These are phyloP conservation scores for Paramarasmius palmivorus DNA, from an alignment of 1,284 basidiomycete species.

Conservation along the genomic window DNA sequence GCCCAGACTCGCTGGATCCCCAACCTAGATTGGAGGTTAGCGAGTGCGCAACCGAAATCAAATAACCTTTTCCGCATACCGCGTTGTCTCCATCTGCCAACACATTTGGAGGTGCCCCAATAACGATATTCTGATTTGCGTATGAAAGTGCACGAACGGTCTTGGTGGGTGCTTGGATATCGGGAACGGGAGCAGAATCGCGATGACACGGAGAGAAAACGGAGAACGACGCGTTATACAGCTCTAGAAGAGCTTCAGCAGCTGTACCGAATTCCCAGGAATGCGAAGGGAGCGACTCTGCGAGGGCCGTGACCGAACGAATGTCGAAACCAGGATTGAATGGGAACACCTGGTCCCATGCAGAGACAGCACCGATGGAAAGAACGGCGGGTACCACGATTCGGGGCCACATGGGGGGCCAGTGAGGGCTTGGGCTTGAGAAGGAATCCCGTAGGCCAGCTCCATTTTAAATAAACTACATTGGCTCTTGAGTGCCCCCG, in stretches of 20 bases:
- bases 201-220: conserved; percentile 29
- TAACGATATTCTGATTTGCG: conserved; percentile 28
- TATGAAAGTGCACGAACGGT: conserved; percentile 16
- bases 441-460: no score
- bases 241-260: conserved; percentile 39
- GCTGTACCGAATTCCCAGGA: conserved; percentile 47
- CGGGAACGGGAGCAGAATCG: conserved; percentile 31
- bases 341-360: conserved; percentile 20
- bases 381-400: no score
- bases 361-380: no score
- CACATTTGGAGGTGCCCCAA: conserved; percentile 34
- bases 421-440: no score
- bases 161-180: conserved; percentile 12
- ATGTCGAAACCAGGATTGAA: conserved; percentile 41
- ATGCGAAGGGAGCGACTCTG: conserved; percentile 35
- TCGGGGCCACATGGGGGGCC: no score
- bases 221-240: conserved; percentile 36
- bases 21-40: no score
- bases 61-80: no score
- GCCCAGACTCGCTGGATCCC: conserved; percentile 44
- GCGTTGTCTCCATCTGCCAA: conserved; percentile 36
- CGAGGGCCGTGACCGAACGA: conserved; percentile 28
- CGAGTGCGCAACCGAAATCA: no score
- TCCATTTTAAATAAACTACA: no score
- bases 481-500: no score